These are phyloP conservation scores for Choanephora cucurbitarum DNA, from an alignment of 371 early-diverging fungal genomes.

Conservation along the genomic window DNA sequence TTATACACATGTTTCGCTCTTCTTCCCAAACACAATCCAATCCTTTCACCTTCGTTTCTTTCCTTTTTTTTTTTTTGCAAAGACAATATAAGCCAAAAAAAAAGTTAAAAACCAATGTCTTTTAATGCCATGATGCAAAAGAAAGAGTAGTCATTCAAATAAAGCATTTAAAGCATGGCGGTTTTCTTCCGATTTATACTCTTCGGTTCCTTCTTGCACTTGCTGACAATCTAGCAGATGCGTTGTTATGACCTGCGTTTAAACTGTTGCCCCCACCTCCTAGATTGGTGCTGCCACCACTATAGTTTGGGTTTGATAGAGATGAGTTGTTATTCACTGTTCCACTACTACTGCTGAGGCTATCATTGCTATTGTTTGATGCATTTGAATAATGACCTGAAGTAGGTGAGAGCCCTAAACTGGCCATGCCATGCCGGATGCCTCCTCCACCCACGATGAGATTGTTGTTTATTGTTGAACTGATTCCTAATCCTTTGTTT, in stretches of 20 bases:
- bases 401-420: conserved; percentile 14
- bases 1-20: too few relatives aligned
- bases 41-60: too few relatives aligned
- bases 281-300: neutral
- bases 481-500: conserved; percentile 20
- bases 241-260: neutral
- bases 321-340: neutral
- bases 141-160: neutral
- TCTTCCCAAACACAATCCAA: too few relatives aligned
- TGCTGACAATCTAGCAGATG: neutral
- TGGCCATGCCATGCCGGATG: conserved; percentile 28
- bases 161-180: too few relatives aligned
- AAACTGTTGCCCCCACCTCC: neutral
- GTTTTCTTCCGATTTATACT: neutral
- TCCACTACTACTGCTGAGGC: neutral
- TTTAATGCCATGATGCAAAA: too few relatives aligned
- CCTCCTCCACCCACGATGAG: conserved; percentile 7
- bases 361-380: neutral
- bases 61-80: neutral
- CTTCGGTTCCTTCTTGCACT: conserved; percentile 14
- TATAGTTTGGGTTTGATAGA: too few relatives aligned
- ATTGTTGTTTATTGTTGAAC: neutral
- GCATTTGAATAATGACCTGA: neutral
- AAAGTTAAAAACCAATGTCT: too few relatives aligned
- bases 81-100: too few relatives aligned